Percentiles rank a stretch among this genome's conserved stretches.
These are phyloP conservation scores for Roridomyces roridus DNA, from an alignment of 768 basidiomycete species.

Conservation along the genomic window DNA sequence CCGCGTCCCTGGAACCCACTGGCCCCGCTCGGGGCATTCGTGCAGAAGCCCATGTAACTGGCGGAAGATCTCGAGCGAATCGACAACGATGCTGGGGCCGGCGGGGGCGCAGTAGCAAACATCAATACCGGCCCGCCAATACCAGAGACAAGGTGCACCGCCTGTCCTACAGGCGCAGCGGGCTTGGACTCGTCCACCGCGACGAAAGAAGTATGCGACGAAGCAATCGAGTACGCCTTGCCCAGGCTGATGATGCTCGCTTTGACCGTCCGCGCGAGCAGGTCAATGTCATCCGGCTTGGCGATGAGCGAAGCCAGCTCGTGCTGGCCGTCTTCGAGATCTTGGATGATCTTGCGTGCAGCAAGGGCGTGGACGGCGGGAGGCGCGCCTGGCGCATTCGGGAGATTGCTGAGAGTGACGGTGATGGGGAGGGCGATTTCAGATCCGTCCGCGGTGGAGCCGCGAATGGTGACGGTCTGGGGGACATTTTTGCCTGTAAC, in stretches of 20 bases:
- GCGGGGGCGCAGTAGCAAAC: too few relatives aligned
- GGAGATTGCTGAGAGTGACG: conserved; percentile 21
- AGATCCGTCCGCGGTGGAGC: conserved; percentile 7
- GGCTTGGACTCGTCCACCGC: conserved; percentile 22
- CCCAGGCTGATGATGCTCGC: conserved; percentile 23
- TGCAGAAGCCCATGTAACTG: too few relatives aligned
- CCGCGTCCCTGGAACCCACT: too few relatives aligned
- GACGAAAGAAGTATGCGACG: conserved; percentile 25
- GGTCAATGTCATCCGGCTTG: conserved; percentile 4
- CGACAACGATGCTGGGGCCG: too few relatives aligned
- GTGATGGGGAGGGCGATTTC: conserved; percentile 18
- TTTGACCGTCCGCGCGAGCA: conserved; percentile 9
- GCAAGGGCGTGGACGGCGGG: conserved; percentile 21
- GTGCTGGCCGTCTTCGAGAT: conserved; percentile 24
- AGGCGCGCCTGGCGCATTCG: conserved; percentile 10
- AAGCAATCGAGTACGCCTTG: conserved; percentile 23
- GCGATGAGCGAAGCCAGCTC: not conserved
- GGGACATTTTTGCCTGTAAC: conserved; percentile 15
- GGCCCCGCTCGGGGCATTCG: not conserved
- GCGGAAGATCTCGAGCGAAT: too few relatives aligned
- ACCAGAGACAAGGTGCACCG: too few relatives aligned
- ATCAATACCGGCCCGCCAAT: too few relatives aligned
- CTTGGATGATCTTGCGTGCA: conserved; percentile 23
- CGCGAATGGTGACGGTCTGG: conserved; percentile 11
- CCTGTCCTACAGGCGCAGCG: not conserved